A percentile compares a stretch with the other conserved stretches of the same genome.
phyloP scores from a whole-genome alignment of 306 rosid genomes.

The Luffa aegyptiaca region DNA sequence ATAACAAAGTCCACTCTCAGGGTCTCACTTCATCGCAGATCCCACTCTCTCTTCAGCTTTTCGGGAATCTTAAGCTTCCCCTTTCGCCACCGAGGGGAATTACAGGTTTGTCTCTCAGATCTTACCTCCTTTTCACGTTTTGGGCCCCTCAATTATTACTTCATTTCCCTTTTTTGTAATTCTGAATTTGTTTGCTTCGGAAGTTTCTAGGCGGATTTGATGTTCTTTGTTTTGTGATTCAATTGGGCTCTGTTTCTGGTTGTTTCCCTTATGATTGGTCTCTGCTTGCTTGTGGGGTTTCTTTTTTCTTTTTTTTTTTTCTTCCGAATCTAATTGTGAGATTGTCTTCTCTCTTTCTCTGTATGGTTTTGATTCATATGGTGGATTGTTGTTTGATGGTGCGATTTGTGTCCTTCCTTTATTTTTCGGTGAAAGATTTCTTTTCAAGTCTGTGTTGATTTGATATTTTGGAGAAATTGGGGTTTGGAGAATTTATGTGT shows the following conservation, averaged over 20 bases:
- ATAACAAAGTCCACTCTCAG: conserved; percentile 10
- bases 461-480: background rate
- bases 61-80: conserved; percentile 6
- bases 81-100: background rate
- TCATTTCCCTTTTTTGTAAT: background rate
- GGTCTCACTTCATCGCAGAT: background rate
- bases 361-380: background rate
- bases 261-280: background rate
- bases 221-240: background rate
- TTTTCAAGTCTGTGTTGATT: background rate
- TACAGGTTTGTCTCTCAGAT: conserved; percentile 14
- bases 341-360: background rate
- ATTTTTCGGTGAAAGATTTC: background rate
- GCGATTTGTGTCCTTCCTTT: background rate
- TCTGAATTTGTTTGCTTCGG: background rate
- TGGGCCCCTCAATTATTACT: background rate
- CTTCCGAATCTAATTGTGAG: background rate
- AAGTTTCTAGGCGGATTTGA: background rate
- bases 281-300: background rate
- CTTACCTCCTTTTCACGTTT: background rate
- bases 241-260: background rate
- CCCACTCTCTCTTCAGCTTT: background rate
- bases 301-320: background rate
- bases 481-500: background rate
- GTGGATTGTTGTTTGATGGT: background rate